Evolutionary conservation across 106 monocot species (phyloP), one percentile per base, ranked within the genome.

Genomic region (Iris macrosiphon): DNA sequence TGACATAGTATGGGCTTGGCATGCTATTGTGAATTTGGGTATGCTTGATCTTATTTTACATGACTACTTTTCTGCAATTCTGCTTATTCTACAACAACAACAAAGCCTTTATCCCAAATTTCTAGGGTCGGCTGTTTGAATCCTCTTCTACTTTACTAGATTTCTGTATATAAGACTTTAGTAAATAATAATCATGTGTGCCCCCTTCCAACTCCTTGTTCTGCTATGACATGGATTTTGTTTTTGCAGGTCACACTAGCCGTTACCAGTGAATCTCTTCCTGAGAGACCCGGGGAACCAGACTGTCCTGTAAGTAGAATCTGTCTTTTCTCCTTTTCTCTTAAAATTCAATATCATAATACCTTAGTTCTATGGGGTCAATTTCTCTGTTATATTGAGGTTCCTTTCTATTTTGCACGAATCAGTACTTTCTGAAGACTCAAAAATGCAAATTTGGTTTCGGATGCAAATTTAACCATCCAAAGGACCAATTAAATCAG

Each of bases 271-370:
- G 96, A 98, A 61, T 46, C 67, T 52, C 87, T 87, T 73, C 96
- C 90, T 1, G 83, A 98, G 48, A 85, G 83, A 60, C 78, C 86
- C n/a, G 96, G 90, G 48, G 86, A 90, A 65, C 72, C 83, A 57
- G 96, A 98, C 68, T 98, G 96, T 65, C 83, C 90, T 69, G 96
- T 98, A 81, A 63, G 70, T 27, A 32, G 16, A 43, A 49, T 61
- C 9, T 60, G 4, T 40, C 32, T 35, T 30, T 14, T 45, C 28
- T 64, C 22, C 7, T 9, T 28, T 46, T 58, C 21, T 53, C 4
- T 45, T 1, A 17, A 22, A 29, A 16, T 10, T 18, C 20, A 30
- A 25, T 52, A 15, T 27, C 47, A 4, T 40, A 2, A 22, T 37
- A 34, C 12, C 20, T 62, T 23, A 14, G 13, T 29, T 4, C 31